Conservation (phyloP, 2,329 filamentous ascomycete species). For the Trichoderma lentiforme region DNA sequence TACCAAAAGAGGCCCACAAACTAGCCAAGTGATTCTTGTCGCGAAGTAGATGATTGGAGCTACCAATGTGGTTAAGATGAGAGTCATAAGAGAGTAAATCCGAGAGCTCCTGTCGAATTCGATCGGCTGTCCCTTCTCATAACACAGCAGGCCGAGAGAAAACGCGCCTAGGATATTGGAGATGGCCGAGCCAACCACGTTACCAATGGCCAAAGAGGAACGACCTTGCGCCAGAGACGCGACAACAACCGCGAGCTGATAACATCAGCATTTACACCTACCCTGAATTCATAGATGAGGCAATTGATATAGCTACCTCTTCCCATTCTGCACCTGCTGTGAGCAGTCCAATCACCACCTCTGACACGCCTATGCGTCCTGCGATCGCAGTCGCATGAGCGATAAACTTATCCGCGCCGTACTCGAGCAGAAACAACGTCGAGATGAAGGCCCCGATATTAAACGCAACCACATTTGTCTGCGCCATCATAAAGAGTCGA, state of each 20-base stretch:
- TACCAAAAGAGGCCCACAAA: neutral
- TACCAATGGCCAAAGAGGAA: constrained; percentile 49
- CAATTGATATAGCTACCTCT: constrained; percentile 39
- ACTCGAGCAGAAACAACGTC: neutral
- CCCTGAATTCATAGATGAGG: neutral
- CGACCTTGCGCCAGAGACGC: constrained; percentile 45
- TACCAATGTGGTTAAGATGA: neutral
- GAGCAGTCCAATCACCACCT: constrained; percentile 48
- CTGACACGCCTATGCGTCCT: constrained; percentile 37
- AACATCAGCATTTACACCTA: neutral
- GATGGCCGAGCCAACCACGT: constrained; percentile 51
- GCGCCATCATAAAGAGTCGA: neutral
- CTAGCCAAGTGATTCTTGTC: neutral
- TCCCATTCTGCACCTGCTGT: constrained; percentile 55
- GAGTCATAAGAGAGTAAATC: constrained; percentile 38
- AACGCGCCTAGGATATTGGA: constrained; percentile 56
- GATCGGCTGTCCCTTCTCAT: constrained; percentile 19
- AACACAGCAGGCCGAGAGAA: constrained; percentile 48
- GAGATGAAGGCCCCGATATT: neutral
- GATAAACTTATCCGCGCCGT: neutral
- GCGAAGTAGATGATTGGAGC: neutral
- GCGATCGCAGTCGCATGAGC: neutral
- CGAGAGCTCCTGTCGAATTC: constrained; percentile 47
- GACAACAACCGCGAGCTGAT: constrained; percentile 45
- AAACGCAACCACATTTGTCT: neutral